Evolutionary conservation across 1,284 basidiomycete genomes (phyloP).

Genomic region (Lentinus polychrous): DNA sequence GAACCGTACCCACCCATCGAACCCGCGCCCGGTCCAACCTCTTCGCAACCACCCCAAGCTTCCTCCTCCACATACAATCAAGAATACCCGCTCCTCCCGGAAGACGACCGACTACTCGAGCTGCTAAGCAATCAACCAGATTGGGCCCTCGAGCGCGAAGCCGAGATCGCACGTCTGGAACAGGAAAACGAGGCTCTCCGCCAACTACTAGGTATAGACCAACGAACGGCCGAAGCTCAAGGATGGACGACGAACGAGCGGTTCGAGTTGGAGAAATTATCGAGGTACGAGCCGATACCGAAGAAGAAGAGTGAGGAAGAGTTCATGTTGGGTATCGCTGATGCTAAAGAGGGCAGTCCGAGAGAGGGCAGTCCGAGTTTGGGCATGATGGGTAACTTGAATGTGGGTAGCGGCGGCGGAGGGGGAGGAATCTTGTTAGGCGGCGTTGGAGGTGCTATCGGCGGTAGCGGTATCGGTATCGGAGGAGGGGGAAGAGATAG

Average conservation of each 20-base stretch:
- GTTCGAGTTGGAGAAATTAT: conserved; percentile 19
- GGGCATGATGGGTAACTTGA: background rate
- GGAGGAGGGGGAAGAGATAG: no score
- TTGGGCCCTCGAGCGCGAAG: conserved; percentile 81
- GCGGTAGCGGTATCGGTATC: conserved; percentile 3
- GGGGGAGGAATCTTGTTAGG: no score
- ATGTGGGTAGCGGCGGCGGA: conserved; percentile 1
- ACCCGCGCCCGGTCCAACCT: background rate
- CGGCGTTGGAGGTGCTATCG: conserved; percentile 1
- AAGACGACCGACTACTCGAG: conserved; percentile 14
- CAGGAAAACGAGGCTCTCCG: conserved; percentile 78
- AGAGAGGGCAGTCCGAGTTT: conserved; percentile 1
- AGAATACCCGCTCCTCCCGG: background rate
- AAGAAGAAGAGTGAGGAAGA: conserved; percentile 6
- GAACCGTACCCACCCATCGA: conserved; percentile 8
- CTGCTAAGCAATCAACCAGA: conserved; percentile 41
- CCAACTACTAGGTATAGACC: conserved; percentile 66
- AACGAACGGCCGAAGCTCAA: conserved; percentile 38
- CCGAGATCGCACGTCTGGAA: conserved; percentile 73
- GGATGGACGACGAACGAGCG: conserved; percentile 33
- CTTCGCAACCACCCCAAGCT: background rate
- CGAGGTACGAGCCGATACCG: conserved; percentile 9
- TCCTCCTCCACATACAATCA: background rate
- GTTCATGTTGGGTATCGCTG: background rate
- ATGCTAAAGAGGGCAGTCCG: conserved; percentile 1